A percentile compares a stretch with the other conserved stretches of the same genome.
These are phyloP conservation scores for Mortierella claussenii DNA, from an alignment of 192 early-diverging fungal species.

Conservation along the genomic window DNA sequence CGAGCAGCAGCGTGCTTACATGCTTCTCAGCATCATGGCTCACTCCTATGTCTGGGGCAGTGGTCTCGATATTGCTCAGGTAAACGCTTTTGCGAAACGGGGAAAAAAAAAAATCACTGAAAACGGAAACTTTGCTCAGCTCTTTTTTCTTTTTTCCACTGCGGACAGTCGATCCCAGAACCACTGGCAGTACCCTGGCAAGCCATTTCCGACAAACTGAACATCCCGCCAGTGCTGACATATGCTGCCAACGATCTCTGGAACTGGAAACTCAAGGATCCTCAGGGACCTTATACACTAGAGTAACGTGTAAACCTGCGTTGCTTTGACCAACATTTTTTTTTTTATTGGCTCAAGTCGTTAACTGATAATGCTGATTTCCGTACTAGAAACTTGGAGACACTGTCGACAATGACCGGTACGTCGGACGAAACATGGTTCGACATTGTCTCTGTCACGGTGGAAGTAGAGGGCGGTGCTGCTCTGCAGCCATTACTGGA, in stretches of 20 bases:
- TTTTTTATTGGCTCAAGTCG: no score
- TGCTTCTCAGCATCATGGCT: slow-evolving; percentile 84
- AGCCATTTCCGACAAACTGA: slow-evolving; percentile 71
- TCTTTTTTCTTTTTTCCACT: slow-evolving; percentile 5
- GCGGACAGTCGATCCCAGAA: slow-evolving; percentile 71
- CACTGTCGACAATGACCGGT: slow-evolving; percentile 85
- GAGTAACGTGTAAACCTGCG: slow-evolving; percentile 61
- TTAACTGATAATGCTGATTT: no score
- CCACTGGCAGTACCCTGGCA: slow-evolving; percentile 89
- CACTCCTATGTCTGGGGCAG: slow-evolving; percentile 94
- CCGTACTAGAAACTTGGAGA: slow-evolving; percentile 84
- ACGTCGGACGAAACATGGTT: slow-evolving; percentile 95
- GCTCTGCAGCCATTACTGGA: slow-evolving; percentile 72
- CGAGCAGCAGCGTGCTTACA: slow-evolving; percentile 87
- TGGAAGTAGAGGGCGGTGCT: slow-evolving; percentile 83
- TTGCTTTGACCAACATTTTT: no score
- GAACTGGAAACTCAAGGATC: slow-evolving; percentile 88
- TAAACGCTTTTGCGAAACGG: no score
- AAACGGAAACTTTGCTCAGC: no score
- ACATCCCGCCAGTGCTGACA: slow-evolving; percentile 85
- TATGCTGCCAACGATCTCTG: slow-evolving; percentile 87
- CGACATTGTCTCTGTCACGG: slow-evolving; percentile 85
- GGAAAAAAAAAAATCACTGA: no score
- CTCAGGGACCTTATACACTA: slow-evolving; percentile 72
- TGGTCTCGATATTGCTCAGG: slow-evolving; percentile 74